A percentile compares a stretch with the other conserved stretches of the same genome.
Evolutionary conservation across 305 asterid species (phyloP).

Genomic region (Solanum chacoense): DNA sequence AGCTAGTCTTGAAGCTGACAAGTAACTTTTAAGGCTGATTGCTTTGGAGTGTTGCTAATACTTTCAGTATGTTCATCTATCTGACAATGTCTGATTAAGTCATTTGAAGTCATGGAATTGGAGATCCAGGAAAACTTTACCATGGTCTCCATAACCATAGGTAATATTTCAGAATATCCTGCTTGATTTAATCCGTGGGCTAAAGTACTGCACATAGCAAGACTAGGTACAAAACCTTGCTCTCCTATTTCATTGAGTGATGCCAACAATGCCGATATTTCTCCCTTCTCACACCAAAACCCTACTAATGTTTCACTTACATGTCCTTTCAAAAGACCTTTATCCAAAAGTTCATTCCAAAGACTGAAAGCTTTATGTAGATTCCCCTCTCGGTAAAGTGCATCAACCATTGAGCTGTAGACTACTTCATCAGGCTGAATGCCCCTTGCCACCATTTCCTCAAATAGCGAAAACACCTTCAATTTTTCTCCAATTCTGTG

Average conservation of each 20-base stretch:
- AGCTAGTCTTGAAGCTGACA: conserved; percentile 22
- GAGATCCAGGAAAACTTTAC: conserved; percentile 57
- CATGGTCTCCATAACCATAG: conserved; percentile 39
- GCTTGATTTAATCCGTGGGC: conserved; percentile 45
- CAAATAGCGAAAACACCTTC: conserved; percentile 52
- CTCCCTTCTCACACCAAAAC: conserved; percentile 41
- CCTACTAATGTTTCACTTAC: conserved; percentile 38
- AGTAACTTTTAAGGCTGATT: conserved; percentile 31
- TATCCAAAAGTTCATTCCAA: conserved; percentile 53
- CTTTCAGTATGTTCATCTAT: conserved; percentile 15
- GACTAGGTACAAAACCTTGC: conserved; percentile 52
- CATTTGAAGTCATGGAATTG: conserved; percentile 27
- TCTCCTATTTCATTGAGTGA: conserved; percentile 43
- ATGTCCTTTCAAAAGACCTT: conserved; percentile 44
- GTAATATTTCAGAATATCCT: conserved; percentile 42
- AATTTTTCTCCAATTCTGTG: conserved; percentile 44
- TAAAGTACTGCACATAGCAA: conserved; percentile 50
- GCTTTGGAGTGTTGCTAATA: conserved; percentile 10
- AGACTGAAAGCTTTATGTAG: conserved; percentile 41
- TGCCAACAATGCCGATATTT: conserved; percentile 31
- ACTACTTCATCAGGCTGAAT: conserved; percentile 64
- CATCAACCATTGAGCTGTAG: conserved; percentile 42
- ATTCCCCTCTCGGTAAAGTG: conserved; percentile 42
- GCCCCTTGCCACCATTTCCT: conserved; percentile 50
- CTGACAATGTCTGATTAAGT: conserved; percentile 28